Conservation (phyloP, 75 land plant species). For the Adiantum capillusveneris region DNA sequence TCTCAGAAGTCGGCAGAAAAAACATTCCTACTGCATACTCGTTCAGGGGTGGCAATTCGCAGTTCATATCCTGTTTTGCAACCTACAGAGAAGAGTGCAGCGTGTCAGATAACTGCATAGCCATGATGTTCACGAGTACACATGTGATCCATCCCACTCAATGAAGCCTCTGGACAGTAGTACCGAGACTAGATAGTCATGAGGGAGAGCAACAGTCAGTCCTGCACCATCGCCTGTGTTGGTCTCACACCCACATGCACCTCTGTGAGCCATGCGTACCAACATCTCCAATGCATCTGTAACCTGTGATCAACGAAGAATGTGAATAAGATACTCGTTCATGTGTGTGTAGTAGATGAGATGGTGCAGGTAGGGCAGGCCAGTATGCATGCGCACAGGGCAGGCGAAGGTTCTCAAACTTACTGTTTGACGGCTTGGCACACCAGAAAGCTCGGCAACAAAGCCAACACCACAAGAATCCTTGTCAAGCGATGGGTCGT, state of each 20-base stretch:
- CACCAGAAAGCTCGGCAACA: constrained; percentile 89
- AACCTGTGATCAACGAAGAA: constrained; percentile 34
- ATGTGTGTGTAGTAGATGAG: too few relatives aligned
- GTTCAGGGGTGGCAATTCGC: constrained; percentile 66
- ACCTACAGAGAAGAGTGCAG: constrained; percentile 27
- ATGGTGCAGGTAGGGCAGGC: too few relatives aligned
- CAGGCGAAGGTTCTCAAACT: too few relatives aligned
- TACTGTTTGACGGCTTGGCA: constrained; percentile 76
- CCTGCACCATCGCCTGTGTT: constrained; percentile 99
- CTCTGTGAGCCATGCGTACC: constrained; percentile 88
- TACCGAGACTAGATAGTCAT: constrained; percentile 69
- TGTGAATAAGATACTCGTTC: neutral
- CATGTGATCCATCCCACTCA: too few relatives aligned
- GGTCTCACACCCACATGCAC: constrained; percentile 96
- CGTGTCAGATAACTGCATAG: too few relatives aligned
- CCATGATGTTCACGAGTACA: too few relatives aligned
- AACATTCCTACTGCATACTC: constrained; percentile 98
- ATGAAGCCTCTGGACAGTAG: too few relatives aligned
- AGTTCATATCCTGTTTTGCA: constrained; percentile 48
- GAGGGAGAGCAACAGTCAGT: constrained; percentile 85
- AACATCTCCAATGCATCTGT: constrained; percentile 89
- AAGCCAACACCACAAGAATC: constrained; percentile 99
- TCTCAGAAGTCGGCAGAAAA: constrained; percentile 69
- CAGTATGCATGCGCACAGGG: too few relatives aligned
- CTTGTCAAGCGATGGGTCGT: constrained; percentile 83